phyloP scores from a whole-genome alignment of 768 basidiomycete genomes.

The Terana coerulea region DNA sequence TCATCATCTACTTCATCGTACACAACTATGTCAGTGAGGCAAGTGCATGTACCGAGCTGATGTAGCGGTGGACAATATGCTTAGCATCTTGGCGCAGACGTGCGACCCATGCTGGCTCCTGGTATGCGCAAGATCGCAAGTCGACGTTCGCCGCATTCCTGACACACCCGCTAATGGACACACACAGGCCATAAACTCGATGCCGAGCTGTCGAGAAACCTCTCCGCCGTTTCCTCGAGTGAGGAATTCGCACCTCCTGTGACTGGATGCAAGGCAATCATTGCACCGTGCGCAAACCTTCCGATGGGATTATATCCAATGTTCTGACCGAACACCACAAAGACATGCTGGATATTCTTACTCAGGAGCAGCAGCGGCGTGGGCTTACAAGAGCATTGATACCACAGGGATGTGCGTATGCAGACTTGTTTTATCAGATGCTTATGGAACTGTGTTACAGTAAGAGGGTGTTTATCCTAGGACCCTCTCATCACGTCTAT shows the following conservation, averaged over 20 bases:
- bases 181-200: constrained; percentile 52
- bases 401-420: constrained; percentile 70
- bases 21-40: too few species aligned
- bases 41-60: too few species aligned
- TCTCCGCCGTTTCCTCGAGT: constrained; percentile 51
- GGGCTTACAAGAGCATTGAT: constrained; percentile 92
- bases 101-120: constrained; percentile 85
- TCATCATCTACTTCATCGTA: too few species aligned
- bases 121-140: constrained; percentile 78
- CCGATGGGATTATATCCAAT: too few species aligned
- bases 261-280: constrained; percentile 76
- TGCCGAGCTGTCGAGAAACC: constrained; percentile 59
- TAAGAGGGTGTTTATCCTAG: constrained; percentile 89
- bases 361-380: constrained; percentile 91
- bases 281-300: constrained; percentile 94
- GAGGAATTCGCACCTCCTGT: constrained; percentile 63
- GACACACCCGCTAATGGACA: not conserved
- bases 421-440: not conserved
- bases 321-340: constrained; percentile 2
- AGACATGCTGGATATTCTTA: constrained; percentile 97
- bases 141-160: not conserved
- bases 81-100: constrained; percentile 36
- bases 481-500: constrained; percentile 93
- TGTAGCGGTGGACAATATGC: too few species aligned
- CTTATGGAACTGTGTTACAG: constrained; percentile 36